A percentile compares a stretch with the other conserved stretches of the same genome.
These are phyloP conservation scores for Candida suzukii DNA, from an alignment of 805 yeast genomes.

Conservation along the genomic window DNA sequence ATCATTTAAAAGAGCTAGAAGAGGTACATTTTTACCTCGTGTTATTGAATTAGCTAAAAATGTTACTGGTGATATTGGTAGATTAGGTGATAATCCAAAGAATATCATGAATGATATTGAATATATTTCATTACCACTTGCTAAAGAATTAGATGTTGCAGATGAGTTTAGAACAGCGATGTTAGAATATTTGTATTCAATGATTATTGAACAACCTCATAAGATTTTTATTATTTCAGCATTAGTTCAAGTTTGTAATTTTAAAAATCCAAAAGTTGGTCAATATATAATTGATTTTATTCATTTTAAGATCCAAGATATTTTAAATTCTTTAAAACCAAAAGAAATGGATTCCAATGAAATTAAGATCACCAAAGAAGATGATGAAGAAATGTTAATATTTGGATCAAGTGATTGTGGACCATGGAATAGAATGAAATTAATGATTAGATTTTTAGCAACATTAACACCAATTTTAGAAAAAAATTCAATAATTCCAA, in stretches of 20 bases:
- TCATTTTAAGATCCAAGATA: constrained; percentile 53
- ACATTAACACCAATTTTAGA: constrained; percentile 58
- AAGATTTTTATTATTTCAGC: constrained; percentile 70
- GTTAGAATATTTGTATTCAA: constrained; percentile 58
- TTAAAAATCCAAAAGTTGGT: constrained; percentile 59
- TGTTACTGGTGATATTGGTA: constrained; percentile 43
- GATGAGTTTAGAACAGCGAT: constrained; percentile 53
- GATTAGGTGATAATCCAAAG: constrained; percentile 46
- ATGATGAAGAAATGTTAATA: constrained; percentile 6
- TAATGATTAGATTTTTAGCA: constrained; percentile 63
- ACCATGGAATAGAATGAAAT: constrained; percentile 63
- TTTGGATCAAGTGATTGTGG: constrained; percentile 35
- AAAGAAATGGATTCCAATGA: constrained; percentile 3
- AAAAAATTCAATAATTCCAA: constrained; percentile 30
- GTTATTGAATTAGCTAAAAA: constrained; percentile 33
- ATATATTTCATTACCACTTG: constrained; percentile 59
- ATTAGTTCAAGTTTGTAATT: constrained; percentile 58
- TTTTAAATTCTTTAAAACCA: constrained; percentile 30
- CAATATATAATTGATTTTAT: constrained; percentile 61
- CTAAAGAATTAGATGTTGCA: constrained; percentile 56
- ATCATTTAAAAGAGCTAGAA: constrained; percentile 1
- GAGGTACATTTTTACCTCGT: constrained; percentile 7
- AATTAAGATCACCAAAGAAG: neutral
- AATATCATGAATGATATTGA: constrained; percentile 43
- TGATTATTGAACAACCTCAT: constrained; percentile 84